Evolutionary conservation across 371 early-diverging fungal genomes (phyloP), one percentile per base, ranked within the genome.

Genomic region (Circinella minor): DNA sequence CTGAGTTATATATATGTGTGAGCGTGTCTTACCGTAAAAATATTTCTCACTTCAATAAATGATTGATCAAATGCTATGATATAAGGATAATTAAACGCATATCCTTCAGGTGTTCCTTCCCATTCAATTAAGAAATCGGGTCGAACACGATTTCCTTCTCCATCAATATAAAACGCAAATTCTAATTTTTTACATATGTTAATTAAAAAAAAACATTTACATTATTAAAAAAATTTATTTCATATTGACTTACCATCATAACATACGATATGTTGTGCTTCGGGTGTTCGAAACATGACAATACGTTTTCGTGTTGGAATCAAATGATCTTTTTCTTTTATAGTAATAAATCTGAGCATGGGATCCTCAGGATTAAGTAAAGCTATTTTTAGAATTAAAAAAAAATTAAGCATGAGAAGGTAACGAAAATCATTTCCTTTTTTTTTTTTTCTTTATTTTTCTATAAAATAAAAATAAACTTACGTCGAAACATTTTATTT

Each of bases 311-410:
- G 54, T 10, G 66, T 67, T 20, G 69, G 74, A 20, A 74, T 20
- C 13, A 46, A 36, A 36, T 80, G 74, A 27, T 67, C 63, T 13
- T 49, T 66, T 70, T 81, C 79, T 6, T 74, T 60, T 36, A 61
- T 67, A 3, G 79, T 80, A 18, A 83, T 76, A 54, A 83, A 80
- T 0, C 61, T 55, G 34, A 83, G 65, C 8, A 68, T 20, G 27
- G 72, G 77, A 69, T 83, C 83, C n/a, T 68, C 64, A 17, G 71
- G 74, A 54, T 80, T 76, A 13, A 83, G 60, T n/a, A 83, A 14
- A 14, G 48, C 82, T 82, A 68, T 57, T 43, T 43, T 43, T 43
- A 43, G 43, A 43, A 11, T 43, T 11, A 11, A 55, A 55, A 55
- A 9, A 36, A 66, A 10, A 4, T 6, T 63, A 20, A 63, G 49